Percentiles rank a stretch among this genome's conserved stretches.
Conservation (phyloP, 345 rosid genomes). For the Eucalyptus curtisii region DNA sequence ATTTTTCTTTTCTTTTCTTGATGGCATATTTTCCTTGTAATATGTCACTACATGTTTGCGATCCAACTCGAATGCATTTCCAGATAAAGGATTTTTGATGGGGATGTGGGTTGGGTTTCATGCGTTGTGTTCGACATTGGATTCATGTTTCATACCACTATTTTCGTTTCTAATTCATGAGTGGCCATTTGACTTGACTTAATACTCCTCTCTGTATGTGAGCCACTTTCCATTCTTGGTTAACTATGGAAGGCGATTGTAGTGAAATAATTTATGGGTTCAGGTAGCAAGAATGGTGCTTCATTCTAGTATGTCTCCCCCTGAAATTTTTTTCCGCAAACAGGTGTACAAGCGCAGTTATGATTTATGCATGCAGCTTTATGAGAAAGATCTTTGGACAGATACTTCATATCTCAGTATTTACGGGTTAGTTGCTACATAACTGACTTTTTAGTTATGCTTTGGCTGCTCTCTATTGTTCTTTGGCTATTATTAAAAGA, state of each 20-base stretch:
- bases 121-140: not conserved
- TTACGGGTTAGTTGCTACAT: slow-evolving; percentile 50
- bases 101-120: not conserved
- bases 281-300: not conserved
- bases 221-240: not conserved
- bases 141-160: not conserved
- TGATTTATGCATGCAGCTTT: slow-evolving; percentile 67
- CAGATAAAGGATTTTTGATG: not conserved
- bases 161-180: not conserved
- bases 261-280: not conserved
- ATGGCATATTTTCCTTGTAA: not conserved
- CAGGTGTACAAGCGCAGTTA: slow-evolving; percentile 86
- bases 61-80: not conserved
- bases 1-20: not conserved
- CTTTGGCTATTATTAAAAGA: not conserved
- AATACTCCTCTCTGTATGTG: not conserved
- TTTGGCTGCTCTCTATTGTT: not conserved
- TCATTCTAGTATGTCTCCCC: not conserved
- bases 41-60: not conserved
- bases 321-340: not conserved
- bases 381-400: slow-evolving; percentile 79
- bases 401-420: slow-evolving; percentile 61
- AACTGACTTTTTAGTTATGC: not conserved
- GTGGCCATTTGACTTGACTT: not conserved
- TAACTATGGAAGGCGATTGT: not conserved